A percentile compares a stretch with the other conserved stretches of the same genome.
Evolutionary conservation across 2,329 filamentous ascomycete species (phyloP).

Genomic region (Neocucurbitaria cava): DNA sequence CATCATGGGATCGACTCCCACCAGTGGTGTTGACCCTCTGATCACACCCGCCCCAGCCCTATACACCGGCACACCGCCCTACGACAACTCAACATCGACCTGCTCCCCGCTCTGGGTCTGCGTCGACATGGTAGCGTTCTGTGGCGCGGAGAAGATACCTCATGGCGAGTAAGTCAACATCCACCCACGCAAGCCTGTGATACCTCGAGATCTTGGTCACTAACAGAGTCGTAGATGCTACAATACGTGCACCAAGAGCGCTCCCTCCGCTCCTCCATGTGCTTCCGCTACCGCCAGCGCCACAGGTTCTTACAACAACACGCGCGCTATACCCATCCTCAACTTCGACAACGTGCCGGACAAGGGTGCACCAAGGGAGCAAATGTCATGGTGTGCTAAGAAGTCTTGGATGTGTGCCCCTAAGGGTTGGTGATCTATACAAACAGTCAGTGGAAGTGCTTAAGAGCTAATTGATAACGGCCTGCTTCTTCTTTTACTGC

Average conservation of each 20-base stretch:
- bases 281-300: background rate
- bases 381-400: background rate
- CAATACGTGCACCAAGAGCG: background rate
- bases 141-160: background rate
- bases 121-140: conserved; percentile 10
- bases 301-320: background rate
- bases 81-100: background rate
- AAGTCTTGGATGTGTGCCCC: background rate
- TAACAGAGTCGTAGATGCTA: background rate
- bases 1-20: background rate
- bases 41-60: conserved; percentile 1
- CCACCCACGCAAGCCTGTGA: no score
- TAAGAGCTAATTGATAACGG: background rate
- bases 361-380: background rate
- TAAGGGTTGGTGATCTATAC: background rate
- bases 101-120: conserved; percentile 14
- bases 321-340: background rate
- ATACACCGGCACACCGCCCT: background rate
- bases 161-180: conserved; percentile 19
- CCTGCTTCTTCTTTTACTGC: background rate
- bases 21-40: background rate
- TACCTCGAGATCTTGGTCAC: no score
- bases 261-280: background rate
- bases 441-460: background rate
- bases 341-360: no score